These are phyloP conservation scores for Metschnikowia similis DNA, from an alignment of 805 yeast species.

Conservation along the genomic window DNA sequence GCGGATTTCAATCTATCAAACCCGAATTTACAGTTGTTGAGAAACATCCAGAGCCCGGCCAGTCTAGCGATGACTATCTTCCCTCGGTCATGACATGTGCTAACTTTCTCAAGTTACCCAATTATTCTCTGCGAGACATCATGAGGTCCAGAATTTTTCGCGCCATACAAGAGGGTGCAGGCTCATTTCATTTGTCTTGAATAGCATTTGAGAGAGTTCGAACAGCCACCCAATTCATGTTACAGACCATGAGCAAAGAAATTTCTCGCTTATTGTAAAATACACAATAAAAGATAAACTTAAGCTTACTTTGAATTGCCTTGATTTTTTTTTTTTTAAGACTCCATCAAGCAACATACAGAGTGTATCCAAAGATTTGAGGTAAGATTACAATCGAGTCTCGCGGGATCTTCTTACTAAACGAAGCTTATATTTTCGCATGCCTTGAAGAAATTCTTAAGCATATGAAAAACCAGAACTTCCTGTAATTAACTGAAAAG, in stretches of 20 bases:
- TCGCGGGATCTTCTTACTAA: too few relatives aligned
- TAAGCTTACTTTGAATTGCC: too few relatives aligned
- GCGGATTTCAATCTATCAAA: slow-evolving; percentile 78
- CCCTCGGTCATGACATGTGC: slow-evolving; percentile 99
- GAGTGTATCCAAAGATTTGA: too few relatives aligned
- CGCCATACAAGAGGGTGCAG: slow-evolving; percentile 86
- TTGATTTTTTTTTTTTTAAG: too few relatives aligned
- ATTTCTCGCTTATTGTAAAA: too few relatives aligned
- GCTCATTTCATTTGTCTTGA: slow-evolving; percentile 74
- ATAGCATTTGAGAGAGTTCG: neutral
- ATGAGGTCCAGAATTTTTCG: slow-evolving; percentile 56
- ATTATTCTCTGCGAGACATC: slow-evolving; percentile 60
- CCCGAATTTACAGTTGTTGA: slow-evolving; percentile 88
- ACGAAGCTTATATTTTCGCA: too few relatives aligned
- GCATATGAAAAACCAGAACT: neutral
- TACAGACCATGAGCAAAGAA: too few relatives aligned
- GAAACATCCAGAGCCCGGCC: slow-evolving; percentile 70
- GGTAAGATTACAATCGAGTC: too few relatives aligned
- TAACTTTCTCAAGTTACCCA: slow-evolving; percentile 85
- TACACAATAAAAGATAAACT: too few relatives aligned
- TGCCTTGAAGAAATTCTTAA: too few relatives aligned
- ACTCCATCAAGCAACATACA: too few relatives aligned
- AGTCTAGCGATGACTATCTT: slow-evolving; percentile 68
- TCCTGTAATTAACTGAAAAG: neutral
- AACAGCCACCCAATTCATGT: too few relatives aligned